These are phyloP conservation scores for Plasmodium relictum DNA, from an alignment of 169 alveolate genomes.

Conservation along the genomic window DNA sequence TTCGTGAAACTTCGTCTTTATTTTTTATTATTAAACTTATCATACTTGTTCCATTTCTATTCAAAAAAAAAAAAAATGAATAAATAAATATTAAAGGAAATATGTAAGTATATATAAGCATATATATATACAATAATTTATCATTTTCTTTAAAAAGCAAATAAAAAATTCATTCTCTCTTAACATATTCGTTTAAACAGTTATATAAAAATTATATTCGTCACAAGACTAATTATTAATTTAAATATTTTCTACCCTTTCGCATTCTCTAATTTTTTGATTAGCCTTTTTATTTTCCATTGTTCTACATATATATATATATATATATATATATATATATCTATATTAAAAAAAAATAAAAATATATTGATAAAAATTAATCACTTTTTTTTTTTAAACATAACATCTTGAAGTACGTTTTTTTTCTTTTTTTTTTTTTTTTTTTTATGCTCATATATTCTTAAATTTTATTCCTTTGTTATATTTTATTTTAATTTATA, in stretches of 20 bases:
- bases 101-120: background rate
- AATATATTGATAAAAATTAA: no score
- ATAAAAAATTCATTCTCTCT: constrained; percentile 1
- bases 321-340: constrained; percentile 6
- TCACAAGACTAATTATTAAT: background rate
- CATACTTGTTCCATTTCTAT: constrained; percentile 97
- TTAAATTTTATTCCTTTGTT: background rate
- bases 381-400: no score
- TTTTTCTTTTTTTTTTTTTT: no score
- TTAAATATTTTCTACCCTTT: constrained; percentile 87
- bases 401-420: no score
- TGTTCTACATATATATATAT: constrained; percentile 86
- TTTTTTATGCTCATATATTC: background rate
- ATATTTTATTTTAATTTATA: background rate
- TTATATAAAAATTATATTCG: no score
- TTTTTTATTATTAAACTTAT: constrained; percentile 97
- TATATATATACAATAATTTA: no score
- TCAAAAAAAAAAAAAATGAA: background rate
- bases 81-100: background rate
- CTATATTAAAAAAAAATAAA: no score
- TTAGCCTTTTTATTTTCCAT: constrained; percentile 95
- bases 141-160: background rate
- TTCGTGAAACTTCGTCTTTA: constrained; percentile 96
- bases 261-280: constrained; percentile 92
- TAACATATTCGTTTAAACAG: background rate